Percentiles rank a stretch among this genome's conserved stretches.
Evolutionary conservation across 192 early-diverging fungal species (phyloP).

Genomic region (Backusella morwellensis): DNA sequence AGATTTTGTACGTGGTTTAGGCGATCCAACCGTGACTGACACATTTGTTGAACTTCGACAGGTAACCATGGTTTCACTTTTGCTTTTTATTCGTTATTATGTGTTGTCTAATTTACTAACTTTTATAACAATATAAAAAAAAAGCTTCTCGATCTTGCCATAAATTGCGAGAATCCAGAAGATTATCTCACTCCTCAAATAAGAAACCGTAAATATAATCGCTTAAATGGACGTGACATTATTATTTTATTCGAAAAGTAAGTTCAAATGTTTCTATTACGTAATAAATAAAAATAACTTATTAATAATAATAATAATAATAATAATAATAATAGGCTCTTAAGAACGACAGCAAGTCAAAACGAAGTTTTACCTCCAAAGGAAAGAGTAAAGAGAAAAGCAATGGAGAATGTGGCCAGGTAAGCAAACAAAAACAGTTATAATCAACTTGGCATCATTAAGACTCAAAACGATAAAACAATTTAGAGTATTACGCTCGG

Average conservation of each 20-base stretch:
- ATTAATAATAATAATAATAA: neutral
- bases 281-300: neutral
- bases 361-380: slow-evolving; percentile 11
- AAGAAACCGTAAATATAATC: slow-evolving; percentile 63
- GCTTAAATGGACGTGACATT: slow-evolving; percentile 60
- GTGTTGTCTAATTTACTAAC: neutral
- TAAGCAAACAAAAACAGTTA: neutral
- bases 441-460: neutral
- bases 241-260: slow-evolving; percentile 83
- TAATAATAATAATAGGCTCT: slow-evolving; percentile 10
- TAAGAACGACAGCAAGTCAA: slow-evolving; percentile 15
- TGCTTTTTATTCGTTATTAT: neutral
- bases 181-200: slow-evolving; percentile 68
- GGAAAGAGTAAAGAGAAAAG: slow-evolving; percentile 32
- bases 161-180: slow-evolving; percentile 67
- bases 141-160: slow-evolving; percentile 62
- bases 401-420: slow-evolving; percentile 46
- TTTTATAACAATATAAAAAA: neutral
- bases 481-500: slow-evolving; percentile 27
- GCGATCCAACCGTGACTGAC: slow-evolving; percentile 62
- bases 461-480: neutral
- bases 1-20: slow-evolving; percentile 63
- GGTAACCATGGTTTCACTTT: slow-evolving; percentile 39
- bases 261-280: slow-evolving; percentile 14
- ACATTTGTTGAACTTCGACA: slow-evolving; percentile 72